Percentiles rank a stretch among this genome's conserved stretches.
phyloP scores from a whole-genome alignment of 116 monocot genomes.

The Trichopus zeylanicus region DNA sequence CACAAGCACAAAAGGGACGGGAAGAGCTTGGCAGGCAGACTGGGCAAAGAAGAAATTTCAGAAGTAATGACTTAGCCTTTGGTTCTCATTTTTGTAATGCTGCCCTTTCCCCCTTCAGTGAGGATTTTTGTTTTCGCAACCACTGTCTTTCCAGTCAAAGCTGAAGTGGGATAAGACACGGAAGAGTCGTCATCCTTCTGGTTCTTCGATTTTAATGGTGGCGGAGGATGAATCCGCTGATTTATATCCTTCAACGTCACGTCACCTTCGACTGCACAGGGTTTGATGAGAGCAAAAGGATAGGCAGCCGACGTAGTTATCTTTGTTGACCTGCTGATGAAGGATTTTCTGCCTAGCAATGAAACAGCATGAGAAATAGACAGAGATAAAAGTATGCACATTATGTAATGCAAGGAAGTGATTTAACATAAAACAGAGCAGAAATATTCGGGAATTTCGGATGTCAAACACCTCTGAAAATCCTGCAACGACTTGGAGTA shows the following conservation, averaged over 20 bases:
- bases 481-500: conserved; percentile 29
- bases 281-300: conserved; percentile 87
- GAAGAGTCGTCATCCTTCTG: conserved; percentile 28
- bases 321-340: conserved; percentile 43
- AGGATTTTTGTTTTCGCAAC: conserved; percentile 85
- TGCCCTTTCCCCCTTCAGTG: conserved; percentile 91
- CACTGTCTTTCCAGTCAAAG: conserved; percentile 87
- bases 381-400: too few species aligned
- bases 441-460: not conserved
- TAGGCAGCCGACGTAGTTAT: conserved; percentile 58
- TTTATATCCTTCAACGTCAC: conserved; percentile 88
- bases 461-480: conserved; percentile 45
- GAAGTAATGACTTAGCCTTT: conserved; percentile 47
- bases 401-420: not conserved
- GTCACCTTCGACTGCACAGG: conserved; percentile 71
- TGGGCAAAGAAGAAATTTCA: conserved; percentile 14
- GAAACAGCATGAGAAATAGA: too few species aligned
- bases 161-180: conserved; percentile 63
- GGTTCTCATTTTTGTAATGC: conserved; percentile 94
- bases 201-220: conserved; percentile 23
- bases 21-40: conserved; percentile 17
- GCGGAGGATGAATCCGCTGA: conserved; percentile 59
- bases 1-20: not conserved
- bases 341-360: conserved; percentile 44
- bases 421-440: not conserved